A percentile compares a stretch with the other conserved stretches of the same genome.
These are phyloP conservation scores for Tagetes patula DNA, from an alignment of 129 eudicot species.

Conservation along the genomic window DNA sequence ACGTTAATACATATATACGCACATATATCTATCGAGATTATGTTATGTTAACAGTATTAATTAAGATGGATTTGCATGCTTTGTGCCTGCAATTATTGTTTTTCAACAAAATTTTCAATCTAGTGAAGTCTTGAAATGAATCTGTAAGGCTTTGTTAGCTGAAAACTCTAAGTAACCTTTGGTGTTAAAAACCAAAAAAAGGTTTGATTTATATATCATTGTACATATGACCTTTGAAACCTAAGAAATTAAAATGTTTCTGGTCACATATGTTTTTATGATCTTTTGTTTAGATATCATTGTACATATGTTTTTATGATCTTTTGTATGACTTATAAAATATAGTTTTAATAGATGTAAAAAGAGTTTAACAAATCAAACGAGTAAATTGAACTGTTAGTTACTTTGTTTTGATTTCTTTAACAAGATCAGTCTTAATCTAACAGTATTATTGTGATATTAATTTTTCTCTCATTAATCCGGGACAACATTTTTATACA, in stretches of 20 bases:
- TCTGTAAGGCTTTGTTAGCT: constrained; percentile 10
- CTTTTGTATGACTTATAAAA: too few species aligned
- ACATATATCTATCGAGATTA: constrained; percentile 13
- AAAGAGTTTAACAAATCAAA: too few species aligned
- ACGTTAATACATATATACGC: neutral
- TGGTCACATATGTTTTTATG: constrained; percentile 19
- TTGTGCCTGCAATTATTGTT: constrained; percentile 25
- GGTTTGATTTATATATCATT: neutral
- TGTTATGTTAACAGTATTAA: constrained; percentile 18
- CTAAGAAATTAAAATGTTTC: constrained; percentile 4
- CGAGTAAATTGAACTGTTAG: too few species aligned
- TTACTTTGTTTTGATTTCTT: too few species aligned
- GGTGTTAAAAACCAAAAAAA: neutral
- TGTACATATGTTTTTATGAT: too few species aligned
- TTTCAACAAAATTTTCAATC: constrained; percentile 32
- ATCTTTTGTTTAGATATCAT: neutral
- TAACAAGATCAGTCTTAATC: too few species aligned
- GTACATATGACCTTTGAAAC: constrained; percentile 29
- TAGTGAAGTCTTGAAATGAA: constrained; percentile 21
- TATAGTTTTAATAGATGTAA: too few species aligned
- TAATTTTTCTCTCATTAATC: too few species aligned
- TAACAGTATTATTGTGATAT: too few species aligned
- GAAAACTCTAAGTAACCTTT: constrained; percentile 14
- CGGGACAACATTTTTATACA: too few species aligned
- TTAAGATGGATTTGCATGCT: constrained; percentile 15